phyloP scores from a whole-genome alignment of 1,139 yeast genomes.

The Diutina neorugosa region DNA sequence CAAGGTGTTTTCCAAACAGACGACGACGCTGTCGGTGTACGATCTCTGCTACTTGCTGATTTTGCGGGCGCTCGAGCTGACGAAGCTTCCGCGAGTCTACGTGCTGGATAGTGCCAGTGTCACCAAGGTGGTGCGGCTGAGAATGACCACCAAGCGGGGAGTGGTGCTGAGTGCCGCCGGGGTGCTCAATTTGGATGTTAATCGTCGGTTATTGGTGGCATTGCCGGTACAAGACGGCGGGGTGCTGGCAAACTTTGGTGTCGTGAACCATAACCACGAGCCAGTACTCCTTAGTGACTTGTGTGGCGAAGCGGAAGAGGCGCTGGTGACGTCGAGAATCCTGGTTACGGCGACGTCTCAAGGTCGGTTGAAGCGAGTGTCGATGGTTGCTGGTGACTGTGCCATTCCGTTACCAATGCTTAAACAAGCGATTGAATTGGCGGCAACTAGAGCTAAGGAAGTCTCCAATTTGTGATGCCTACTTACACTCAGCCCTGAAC shows the following conservation, averaged over 20 bases:
- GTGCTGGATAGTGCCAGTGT: slow-evolving; percentile 38
- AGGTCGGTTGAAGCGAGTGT: background rate
- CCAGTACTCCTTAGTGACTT: slow-evolving; percentile 43
- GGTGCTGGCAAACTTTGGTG: slow-evolving; percentile 55
- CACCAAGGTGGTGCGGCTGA: slow-evolving; percentile 37
- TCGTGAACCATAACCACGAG: slow-evolving; percentile 26
- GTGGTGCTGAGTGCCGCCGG: slow-evolving; percentile 27
- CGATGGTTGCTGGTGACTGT: background rate
- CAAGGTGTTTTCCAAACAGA: slow-evolving; percentile 47
- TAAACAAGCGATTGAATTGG: background rate
- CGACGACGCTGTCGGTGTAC: slow-evolving; percentile 64
- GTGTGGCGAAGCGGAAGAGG: slow-evolving; percentile 74
- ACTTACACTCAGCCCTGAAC: background rate
- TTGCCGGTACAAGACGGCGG: slow-evolving; percentile 28
- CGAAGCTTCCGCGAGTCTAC: slow-evolving; percentile 56
- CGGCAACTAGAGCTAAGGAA: background rate
- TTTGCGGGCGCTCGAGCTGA: slow-evolving; percentile 47
- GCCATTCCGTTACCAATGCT: background rate
- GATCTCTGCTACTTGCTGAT: slow-evolving; percentile 70
- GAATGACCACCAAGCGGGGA: slow-evolving; percentile 39
- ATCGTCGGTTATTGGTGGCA: slow-evolving; percentile 13
- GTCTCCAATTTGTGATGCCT: background rate
- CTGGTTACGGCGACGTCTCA: background rate
- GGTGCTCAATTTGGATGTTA: slow-evolving; percentile 18
- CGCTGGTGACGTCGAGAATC: slow-evolving; percentile 30